Conservation (phyloP, 2,329 filamentous ascomycete species). For the Diaporthe australafricana region DNA sequence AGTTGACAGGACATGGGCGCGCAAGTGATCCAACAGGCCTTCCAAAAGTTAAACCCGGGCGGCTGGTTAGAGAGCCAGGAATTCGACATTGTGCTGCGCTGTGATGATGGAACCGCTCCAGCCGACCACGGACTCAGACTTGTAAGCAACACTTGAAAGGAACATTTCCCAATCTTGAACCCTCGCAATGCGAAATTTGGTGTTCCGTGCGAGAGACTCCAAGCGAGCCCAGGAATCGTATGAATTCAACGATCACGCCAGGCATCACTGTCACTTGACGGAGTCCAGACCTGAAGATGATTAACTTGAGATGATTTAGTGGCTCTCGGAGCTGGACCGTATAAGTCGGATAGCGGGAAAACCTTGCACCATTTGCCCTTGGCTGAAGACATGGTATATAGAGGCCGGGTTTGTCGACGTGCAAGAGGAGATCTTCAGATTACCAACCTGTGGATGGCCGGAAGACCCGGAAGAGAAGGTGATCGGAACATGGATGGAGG, state of each 20-base stretch:
- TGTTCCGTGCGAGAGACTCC: neutral
- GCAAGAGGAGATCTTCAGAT: conserved; percentile 62
- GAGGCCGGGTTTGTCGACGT: conserved; percentile 68
- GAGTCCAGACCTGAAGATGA: neutral
- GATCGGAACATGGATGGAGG: conserved; percentile 50
- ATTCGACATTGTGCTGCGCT: conserved; percentile 50
- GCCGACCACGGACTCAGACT: conserved; percentile 50
- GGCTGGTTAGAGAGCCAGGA: conserved; percentile 69
- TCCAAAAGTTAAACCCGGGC: conserved; percentile 60
- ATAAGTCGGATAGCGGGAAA: conserved; percentile 53
- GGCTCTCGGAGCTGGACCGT: conserved; percentile 53
- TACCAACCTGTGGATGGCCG: conserved; percentile 67
- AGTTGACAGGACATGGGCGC: conserved; percentile 51
- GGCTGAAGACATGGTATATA: conserved; percentile 52
- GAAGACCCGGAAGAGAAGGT: conserved; percentile 56
- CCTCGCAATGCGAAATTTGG: neutral
- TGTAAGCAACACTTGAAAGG: conserved; percentile 1
- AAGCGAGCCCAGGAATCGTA: neutral
- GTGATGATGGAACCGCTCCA: conserved; percentile 59
- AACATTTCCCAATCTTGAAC: neutral
- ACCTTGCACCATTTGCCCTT: conserved; percentile 49
- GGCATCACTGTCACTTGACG: neutral
- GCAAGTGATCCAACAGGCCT: conserved; percentile 64
- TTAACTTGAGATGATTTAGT: conserved; percentile 40
- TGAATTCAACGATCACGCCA: neutral